Evolutionary conservation across 1,284 basidiomycete species (phyloP).

Genomic region (Tremellales sp.): DNA sequence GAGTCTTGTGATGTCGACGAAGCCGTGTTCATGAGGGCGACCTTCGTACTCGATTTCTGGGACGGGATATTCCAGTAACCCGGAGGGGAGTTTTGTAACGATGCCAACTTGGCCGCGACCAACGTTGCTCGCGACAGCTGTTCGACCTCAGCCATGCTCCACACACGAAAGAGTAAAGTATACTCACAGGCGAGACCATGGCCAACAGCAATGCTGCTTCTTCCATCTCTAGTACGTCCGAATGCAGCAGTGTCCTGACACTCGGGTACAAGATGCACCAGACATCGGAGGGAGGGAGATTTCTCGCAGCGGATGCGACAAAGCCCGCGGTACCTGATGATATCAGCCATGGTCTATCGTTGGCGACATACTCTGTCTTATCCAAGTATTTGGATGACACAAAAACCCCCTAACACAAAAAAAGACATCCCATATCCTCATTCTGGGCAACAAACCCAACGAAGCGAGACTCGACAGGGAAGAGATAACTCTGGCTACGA

Average conservation of each 20-base stretch:
- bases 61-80: conserved; percentile 63
- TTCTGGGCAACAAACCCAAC: conserved; percentile 79
- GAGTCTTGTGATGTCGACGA: conserved; percentile 7
- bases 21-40: conserved; percentile 18
- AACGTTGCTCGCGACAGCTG: conserved; percentile 76
- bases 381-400: conserved; percentile 96
- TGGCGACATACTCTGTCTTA: conserved; percentile 68
- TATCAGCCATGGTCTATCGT: conserved; percentile 1
- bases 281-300: conserved; percentile 75
- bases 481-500: conserved; percentile 79
- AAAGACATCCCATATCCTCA: conserved; percentile 92
- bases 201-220: conserved; percentile 69
- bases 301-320: conserved; percentile 75
- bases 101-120: conserved; percentile 65
- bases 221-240: conserved; percentile 74
- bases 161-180: background rate
- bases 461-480: conserved; percentile 82
- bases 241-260: conserved; percentile 76
- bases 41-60: conserved; percentile 15
- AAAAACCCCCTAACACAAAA: conserved; percentile 80
- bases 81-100: conserved; percentile 47
- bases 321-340: conserved; percentile 72
- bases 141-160: conserved; percentile 4
- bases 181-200: conserved; percentile 70
- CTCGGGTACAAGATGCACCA: conserved; percentile 97